A percentile compares a stretch with the other conserved stretches of the same genome.
Evolutionary conservation across 208 protist species (phyloP).

Genomic region (Leishmania gerbilli): DNA sequence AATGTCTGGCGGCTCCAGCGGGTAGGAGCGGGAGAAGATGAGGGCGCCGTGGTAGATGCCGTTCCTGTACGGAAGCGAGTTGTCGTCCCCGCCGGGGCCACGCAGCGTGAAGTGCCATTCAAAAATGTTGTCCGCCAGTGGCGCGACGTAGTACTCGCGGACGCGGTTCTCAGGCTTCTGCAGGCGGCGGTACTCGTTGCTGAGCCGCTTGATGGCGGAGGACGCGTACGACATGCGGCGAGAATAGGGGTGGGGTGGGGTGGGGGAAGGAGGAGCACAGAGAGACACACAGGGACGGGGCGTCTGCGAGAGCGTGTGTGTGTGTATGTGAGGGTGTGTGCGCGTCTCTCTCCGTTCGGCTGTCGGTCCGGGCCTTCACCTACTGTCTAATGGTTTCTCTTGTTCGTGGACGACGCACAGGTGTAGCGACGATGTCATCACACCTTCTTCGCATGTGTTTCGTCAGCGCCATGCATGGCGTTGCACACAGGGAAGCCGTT

Average conservation of each 20-base stretch:
- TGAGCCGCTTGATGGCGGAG: constrained; percentile 75
- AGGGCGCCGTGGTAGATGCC: constrained; percentile 91
- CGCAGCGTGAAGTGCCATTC: constrained; percentile 98
- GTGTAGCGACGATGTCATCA: not conserved
- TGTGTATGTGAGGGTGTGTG: not conserved
- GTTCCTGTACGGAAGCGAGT: constrained; percentile 50
- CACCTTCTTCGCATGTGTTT: not conserved
- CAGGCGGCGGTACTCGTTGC: constrained; percentile 58
- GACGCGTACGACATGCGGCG: constrained; percentile 30
- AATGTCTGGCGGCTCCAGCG: constrained; percentile 86
- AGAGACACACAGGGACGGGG: not conserved
- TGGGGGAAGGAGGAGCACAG: not conserved
- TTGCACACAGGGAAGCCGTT: not conserved
- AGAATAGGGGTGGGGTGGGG: not conserved
- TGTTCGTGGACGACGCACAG: not conserved
- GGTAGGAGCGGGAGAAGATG: constrained; percentile 83
- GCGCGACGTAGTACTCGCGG: constrained; percentile 60
- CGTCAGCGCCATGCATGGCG: not conserved
- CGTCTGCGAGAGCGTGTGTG: not conserved
- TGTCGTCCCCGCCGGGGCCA: constrained; percentile 63
- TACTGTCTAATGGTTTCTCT: not conserved
- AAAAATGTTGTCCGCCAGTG: constrained; percentile 95
- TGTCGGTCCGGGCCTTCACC: not conserved
- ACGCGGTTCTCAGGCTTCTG: constrained; percentile 45
- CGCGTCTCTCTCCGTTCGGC: not conserved